Base-by-base conservation (phyloP, 139 green algal genomes). In the Coccomyxa sp. region DNA sequence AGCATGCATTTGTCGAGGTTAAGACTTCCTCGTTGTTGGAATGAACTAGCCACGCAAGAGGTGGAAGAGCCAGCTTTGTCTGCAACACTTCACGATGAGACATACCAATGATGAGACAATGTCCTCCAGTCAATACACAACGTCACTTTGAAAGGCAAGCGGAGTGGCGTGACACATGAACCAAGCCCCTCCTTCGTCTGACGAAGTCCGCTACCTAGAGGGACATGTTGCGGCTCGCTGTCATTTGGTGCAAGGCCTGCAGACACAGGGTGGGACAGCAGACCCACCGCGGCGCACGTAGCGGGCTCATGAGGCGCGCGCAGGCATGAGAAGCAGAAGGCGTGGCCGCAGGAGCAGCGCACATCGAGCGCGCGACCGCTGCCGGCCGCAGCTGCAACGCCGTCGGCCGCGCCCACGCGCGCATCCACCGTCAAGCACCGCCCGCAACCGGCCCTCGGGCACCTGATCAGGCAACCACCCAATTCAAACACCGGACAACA, bases 321-420 rank as follows among this genome's bases (percentile, higher is more conserved):
- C 18, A 58, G 32, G 71, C 88, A 91, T 10, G 63, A 30, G 84
- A 87, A 90, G 86, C 88, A 91, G 77, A 89, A 89, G 51, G 23
- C 21, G 57, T 85, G 68, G 23, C 79, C 67, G 58, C 88, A 90
- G 28, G 57, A 38, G 79, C 86, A 87, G 27, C 32, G 18, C 21
- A 85, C 85, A 51, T 82, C 77, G 16, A 84, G 31, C 0, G 85
- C 31, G 3, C 60, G 71, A 10, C 28, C 67, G 15, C 32, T 31
- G 14, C 57, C 58, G 13, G 58, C 59, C 3, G 81, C 80, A n/a
- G 38, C 27, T 16, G 71, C 71, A 67, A 75, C 32, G 28, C 74
- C 66, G 28, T 30, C 63, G 0, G 38, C 27, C 13, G 12, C 45
- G 23, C 75, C 59, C 14, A 9, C 18, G 32, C 16, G 23, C 31